Base-by-base conservation (phyloP, 1,139 yeast species). In the Torulaspora pretoriensis region DNA sequence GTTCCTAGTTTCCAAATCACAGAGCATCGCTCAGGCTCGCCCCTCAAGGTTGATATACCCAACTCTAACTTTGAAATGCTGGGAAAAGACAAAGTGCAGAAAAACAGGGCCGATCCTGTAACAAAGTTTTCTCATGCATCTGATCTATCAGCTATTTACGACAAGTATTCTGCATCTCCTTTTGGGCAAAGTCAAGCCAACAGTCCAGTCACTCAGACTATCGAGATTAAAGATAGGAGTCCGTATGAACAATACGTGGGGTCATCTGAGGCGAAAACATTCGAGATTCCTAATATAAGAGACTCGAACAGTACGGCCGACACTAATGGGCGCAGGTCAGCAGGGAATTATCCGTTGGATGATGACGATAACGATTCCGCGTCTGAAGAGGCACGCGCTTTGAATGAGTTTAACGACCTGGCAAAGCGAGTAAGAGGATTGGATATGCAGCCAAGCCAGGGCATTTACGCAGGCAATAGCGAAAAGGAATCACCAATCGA, bases 171-270 rank as follows among this genome's bases (percentile, higher is more conserved):
- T 7, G 46, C 40, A n/a, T 40, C 53, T n/a, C 60, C 60, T 3
- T 54, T 53, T 32, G 56, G 56, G 8, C 40, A 42, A 29, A 30
- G 40, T 1, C 38, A 34, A 2, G 29, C 22, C 12, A 31, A 35
- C 17, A 43, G 40, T 16, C 46, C 46, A 9, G 32, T 19, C 2
- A 35, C 49, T 7, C 48, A 47, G 32, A 29, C 48, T 8, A 29
- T 43, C 16, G 17, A 41, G 3, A 39, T 41, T 8, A 33, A 43
- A 16, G 37, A 42, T 14, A 13, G 32, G 4, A 55, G 57, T 26
- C 58, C 62, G 8, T 59, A 60, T 38, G 54, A 57, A 27, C 56
- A 57, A 33, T 59, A 60, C 29, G 46, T 54, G 12, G 62, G 61
- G 1, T 48, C 56, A n/a, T 46, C 56, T 1, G 54, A 49, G 22